phyloP scores from a whole-genome alignment of 257 asterid genomes.

The Asclepias syriaca region DNA sequence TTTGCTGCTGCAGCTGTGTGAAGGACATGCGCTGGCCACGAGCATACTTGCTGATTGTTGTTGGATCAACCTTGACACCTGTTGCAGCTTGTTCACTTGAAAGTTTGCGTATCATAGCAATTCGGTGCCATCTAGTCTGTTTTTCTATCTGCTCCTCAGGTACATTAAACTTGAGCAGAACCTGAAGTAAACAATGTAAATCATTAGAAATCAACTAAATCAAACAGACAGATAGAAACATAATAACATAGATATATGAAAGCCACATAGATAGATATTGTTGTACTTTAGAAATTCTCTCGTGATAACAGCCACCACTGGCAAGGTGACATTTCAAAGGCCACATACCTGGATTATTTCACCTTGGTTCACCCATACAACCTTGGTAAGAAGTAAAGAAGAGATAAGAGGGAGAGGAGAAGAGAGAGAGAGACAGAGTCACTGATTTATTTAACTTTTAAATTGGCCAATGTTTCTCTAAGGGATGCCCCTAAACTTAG shows the following conservation, averaged over 20 bases:
- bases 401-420: neutral
- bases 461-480: too few species aligned
- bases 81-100: conserved; percentile 99
- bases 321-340: neutral
- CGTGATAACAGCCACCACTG: neutral
- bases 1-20: conserved; percentile 99
- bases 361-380: neutral
- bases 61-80: conserved; percentile 91
- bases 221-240: conserved; percentile 2
- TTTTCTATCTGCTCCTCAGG: conserved; percentile 89
- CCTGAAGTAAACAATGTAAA: conserved; percentile 42
- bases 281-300: neutral
- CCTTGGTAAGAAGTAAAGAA: too few species aligned
- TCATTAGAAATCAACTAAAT: conserved; percentile 3
- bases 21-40: conserved; percentile 99
- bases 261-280: too few species aligned
- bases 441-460: neutral
- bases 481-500: too few species aligned
- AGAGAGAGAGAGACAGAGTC: neutral
- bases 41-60: conserved; percentile 93
- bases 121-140: conserved; percentile 94
- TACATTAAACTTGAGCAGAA: conserved; percentile 88
- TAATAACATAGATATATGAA: neutral
- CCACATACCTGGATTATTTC: neutral
- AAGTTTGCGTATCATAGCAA: conserved; percentile 92